Base-by-base conservation (phyloP, 441 rosid species). In the Pelargonium citronellum region DNA sequence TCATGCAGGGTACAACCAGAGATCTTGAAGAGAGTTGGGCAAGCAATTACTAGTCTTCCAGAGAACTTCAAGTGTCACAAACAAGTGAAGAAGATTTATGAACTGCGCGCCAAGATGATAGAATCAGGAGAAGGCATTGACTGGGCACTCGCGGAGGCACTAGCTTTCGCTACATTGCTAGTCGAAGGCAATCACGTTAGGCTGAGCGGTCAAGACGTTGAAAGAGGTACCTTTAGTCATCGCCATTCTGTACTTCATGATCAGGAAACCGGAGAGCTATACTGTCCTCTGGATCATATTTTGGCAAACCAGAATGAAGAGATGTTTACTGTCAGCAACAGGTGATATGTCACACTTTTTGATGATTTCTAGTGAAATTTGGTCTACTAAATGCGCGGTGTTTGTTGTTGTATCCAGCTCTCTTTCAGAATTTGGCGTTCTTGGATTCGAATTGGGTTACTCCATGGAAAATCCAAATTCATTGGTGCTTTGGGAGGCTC, bases 241-340 rank as follows among this genome's bases (percentile, higher is more conserved):
- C 86, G 99, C 41, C 99, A 92, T 82, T 78, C 99, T 2, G 89
- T 91, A 16, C 24, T 92, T 81, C 98, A 95, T 71, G 97, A 92
- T 84, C 99, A 95, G 71, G 96, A 92, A 75, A 87, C 93, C 0
- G 97, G 99, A 77, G 84, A 86, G 72, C 68, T 83, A 80, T 95
- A 95, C 75, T 95, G 95, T 74, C 98, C 99, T 67, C 86, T 95
- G 51, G 99, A 92, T 71, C 89, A 92, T 78, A 85, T 92, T 64
- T 74, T 86, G 73, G 86, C 85, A 74, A 89, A 92, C 73, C 99
- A 95, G 78, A 78, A 95, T 67, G 91, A 84, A 69, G 97, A 95
- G 86, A 88, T 95, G 99, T 92, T 95, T 78, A 92, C 99, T 65
- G 99, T 95, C 71, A 95, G 99, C 80, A 92, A 95, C 82, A 92